These are phyloP conservation scores for Globisporangium paroecandrum DNA, from an alignment of 352 stramenopile species.

Conservation along the genomic window DNA sequence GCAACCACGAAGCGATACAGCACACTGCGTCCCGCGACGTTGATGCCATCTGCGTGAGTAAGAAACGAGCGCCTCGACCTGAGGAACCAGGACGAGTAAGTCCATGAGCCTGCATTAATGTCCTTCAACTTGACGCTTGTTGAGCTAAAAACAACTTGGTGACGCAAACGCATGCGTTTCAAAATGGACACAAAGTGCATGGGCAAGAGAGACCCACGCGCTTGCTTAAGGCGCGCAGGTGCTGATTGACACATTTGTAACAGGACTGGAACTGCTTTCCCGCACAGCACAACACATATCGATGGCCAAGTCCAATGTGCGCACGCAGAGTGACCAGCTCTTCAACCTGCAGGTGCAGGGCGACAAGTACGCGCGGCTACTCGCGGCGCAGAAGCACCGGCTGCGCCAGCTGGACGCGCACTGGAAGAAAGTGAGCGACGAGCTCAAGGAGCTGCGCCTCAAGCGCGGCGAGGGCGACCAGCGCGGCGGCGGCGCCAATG, in stretches of 20 bases:
- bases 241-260: neutral
- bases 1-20: too few relatives aligned
- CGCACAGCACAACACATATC: neutral
- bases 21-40: too few relatives aligned
- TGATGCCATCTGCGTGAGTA: too few relatives aligned
- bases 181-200: neutral
- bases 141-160: neutral
- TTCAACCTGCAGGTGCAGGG: constrained; percentile 81
- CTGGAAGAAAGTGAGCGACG: constrained; percentile 62
- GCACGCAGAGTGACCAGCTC: constrained; percentile 70
- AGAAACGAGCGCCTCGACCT: too few relatives aligned
- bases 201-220: neutral
- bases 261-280: neutral
- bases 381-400: constrained; percentile 72
- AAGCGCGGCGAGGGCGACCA: constrained; percentile 72
- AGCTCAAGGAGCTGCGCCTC: constrained; percentile 62
- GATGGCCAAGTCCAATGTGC: constrained; percentile 68
- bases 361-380: constrained; percentile 71
- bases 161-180: neutral
- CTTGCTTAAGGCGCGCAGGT: neutral
- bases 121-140: neutral
- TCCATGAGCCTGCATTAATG: neutral
- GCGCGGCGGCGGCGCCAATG: constrained; percentile 63
- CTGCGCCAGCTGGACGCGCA: constrained; percentile 63
- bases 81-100: too few relatives aligned